Evolutionary conservation across 2,329 filamentous ascomycete species (phyloP).

Genomic region (Nemania serpens): DNA sequence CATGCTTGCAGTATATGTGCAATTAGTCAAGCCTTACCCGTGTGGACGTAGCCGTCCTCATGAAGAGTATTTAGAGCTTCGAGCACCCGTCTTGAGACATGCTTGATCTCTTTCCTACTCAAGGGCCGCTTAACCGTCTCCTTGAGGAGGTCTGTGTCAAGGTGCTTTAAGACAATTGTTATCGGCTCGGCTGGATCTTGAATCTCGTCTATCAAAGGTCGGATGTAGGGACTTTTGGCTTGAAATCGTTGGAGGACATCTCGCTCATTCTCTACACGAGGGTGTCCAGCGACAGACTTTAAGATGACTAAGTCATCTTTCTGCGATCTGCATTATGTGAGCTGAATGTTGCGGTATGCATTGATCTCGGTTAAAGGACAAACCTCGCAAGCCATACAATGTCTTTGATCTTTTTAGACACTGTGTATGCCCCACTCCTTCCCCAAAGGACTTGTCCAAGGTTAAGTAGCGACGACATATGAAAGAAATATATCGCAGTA

Average conservation of each 20-base stretch:
- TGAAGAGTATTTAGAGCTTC: slow-evolving; percentile 34
- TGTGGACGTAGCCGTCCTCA: slow-evolving; percentile 35
- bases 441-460: neutral
- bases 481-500: too few species aligned
- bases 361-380: neutral
- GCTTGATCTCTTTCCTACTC: slow-evolving; percentile 35
- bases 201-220: slow-evolving; percentile 1
- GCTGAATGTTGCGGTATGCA: neutral
- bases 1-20: neutral
- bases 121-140: slow-evolving; percentile 23
- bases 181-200: slow-evolving; percentile 1
- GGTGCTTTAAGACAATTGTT: slow-evolving; percentile 31
- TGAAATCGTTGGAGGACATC: slow-evolving; percentile 4
- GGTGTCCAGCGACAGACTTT: neutral
- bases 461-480: too few species aligned
- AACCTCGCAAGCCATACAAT: slow-evolving; percentile 4
- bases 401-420: slow-evolving; percentile 2
- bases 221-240: neutral
- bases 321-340: neutral
- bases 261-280: neutral
- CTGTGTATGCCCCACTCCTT: slow-evolving; percentile 1
- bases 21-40: slow-evolving; percentile 24
- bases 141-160: slow-evolving; percentile 34
- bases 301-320: neutral
- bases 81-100: slow-evolving; percentile 32